Base-by-base conservation (phyloP, 1,139 yeast genomes). In the Magnusiomyces clavatus region DNA sequence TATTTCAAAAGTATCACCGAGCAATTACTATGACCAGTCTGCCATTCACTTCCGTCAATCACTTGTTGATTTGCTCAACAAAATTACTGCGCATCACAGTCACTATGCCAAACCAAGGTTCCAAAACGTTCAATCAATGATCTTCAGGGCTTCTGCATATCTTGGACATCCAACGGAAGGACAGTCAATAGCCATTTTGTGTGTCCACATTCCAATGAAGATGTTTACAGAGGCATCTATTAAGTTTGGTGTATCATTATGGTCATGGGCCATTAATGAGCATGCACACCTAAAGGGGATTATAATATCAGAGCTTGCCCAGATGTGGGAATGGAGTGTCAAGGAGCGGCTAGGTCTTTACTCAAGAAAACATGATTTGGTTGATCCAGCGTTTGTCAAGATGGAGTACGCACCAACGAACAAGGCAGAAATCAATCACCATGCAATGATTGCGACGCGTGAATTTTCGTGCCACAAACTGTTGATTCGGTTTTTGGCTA, bases 341-440 rank as follows among this genome's bases (percentile, higher is more conserved):
- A 75, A 76, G 44, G 70, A 75, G 42, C 70, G 72, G 16, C 72
- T 72, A 48, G 97, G 97, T 1, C 68, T 92, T 11, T 92, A 78
- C 64, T 78, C 83, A 8, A 75, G 72, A n/a, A 64, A 69, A 3
- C 69, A 72, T 59, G 95, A 89, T 64, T 51, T 81, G n/a, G 63
- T 62, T 1, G 74, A 74, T 49, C 84, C 95, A 6, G 88, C 83
- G 54, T 84, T 75, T 62, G 71, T 77, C 57, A 76, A 74, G 55
- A 92, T 92, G 98, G 95, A 87, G 60, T 94, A 94, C 63, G 74
- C 89, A 0, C 97, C 98, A 14, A 82, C 95, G 50, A 83, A 86
- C 68, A 82, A 80, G 59, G 74, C 74, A 45, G 75, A 72, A 10
- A 75, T 83, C n/a, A 77, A 80, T 54, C 77, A 77, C 57, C 68